phyloP scores from a whole-genome alignment of 352 stramenopile species.

The Pythium coloratum region DNA sequence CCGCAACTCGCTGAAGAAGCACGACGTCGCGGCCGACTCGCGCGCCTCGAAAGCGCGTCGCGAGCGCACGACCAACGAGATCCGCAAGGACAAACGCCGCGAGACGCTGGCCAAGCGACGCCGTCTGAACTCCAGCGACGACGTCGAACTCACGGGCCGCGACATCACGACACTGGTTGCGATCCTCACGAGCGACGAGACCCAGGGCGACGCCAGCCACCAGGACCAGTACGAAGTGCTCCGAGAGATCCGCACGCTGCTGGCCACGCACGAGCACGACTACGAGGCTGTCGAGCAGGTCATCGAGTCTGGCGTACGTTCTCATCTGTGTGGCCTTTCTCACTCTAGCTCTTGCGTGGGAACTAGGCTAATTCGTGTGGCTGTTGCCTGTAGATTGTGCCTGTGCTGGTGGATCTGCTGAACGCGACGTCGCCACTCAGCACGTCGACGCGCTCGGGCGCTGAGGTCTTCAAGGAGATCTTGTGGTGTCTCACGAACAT shows the following conservation, averaged over 20 bases:
- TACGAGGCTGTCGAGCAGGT: conserved; percentile 71
- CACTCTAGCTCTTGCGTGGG: too few relatives aligned
- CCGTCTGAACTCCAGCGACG: conserved; percentile 51
- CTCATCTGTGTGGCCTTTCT: too few relatives aligned
- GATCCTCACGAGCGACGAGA: conserved; percentile 31
- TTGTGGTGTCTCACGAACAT: conserved; percentile 87
- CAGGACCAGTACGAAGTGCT: conserved; percentile 72
- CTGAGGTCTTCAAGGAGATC: conserved; percentile 77
- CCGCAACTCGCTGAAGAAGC: conserved; percentile 78
- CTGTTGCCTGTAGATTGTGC: conserved; percentile 50
- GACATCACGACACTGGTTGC: conserved; percentile 55
- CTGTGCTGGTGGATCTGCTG: conserved; percentile 64
- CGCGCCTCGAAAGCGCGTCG: conserved; percentile 63
- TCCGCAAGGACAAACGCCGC: conserved; percentile 75
- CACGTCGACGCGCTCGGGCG: conserved; percentile 56
- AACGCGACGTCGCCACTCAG: conserved; percentile 66
- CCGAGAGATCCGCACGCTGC: conserved; percentile 61
- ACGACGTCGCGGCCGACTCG: conserved; percentile 60
- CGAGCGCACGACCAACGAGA: conserved; percentile 59
- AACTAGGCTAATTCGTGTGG: not conserved
- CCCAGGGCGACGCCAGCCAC: conserved; percentile 30
- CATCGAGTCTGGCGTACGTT: conserved; percentile 72
- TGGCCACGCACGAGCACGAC: conserved; percentile 63
- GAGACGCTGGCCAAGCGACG: conserved; percentile 66
- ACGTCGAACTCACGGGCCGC: conserved; percentile 47